Evolutionary conservation across 352 stramenopile species (phyloP).

Genomic region (Phytophthora citricola): DNA sequence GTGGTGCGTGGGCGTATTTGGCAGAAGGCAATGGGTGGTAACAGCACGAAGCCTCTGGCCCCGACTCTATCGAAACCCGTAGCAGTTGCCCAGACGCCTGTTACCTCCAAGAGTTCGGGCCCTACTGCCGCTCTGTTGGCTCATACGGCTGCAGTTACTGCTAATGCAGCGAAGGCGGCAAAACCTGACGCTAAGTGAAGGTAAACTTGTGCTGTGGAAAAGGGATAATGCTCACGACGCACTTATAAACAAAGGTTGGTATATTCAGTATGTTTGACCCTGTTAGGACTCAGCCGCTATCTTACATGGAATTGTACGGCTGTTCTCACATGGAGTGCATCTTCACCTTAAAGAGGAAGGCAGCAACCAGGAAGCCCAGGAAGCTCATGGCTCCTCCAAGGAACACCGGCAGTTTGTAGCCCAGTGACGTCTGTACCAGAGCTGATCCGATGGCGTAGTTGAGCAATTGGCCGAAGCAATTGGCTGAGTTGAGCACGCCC

Average conservation of each 20-base stretch:
- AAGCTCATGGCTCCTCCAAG: conserved; percentile 46
- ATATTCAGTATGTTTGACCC: conserved; percentile 5
- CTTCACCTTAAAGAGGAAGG: conserved; percentile 48
- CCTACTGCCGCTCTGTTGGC: conserved; percentile 26
- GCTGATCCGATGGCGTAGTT: conserved; percentile 44
- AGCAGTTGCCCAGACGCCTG: neutral
- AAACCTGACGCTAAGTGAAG: conserved; percentile 12
- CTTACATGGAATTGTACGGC: no score
- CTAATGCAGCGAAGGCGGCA: conserved; percentile 13
- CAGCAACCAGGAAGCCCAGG: conserved; percentile 38
- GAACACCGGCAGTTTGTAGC: conserved; percentile 47
- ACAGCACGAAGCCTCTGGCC: conserved; percentile 1
- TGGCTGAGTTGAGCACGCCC: conserved; percentile 27
- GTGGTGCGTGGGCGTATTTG: conserved; percentile 63
- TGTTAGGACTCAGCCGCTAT: neutral
- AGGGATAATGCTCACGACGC: neutral
- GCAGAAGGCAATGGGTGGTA: conserved; percentile 54
- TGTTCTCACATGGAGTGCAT: conserved; percentile 48
- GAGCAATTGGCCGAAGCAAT: conserved; percentile 49
- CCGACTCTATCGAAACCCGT: neutral
- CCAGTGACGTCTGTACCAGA: conserved; percentile 45
- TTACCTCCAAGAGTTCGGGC: conserved; percentile 3
- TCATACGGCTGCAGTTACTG: conserved; percentile 25
- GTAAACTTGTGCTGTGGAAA: neutral
- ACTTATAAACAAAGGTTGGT: conserved; percentile 4